These are phyloP conservation scores for Trichaptum fuscoviolaceum DNA, from an alignment of 768 basidiomycete species.

Conservation along the genomic window DNA sequence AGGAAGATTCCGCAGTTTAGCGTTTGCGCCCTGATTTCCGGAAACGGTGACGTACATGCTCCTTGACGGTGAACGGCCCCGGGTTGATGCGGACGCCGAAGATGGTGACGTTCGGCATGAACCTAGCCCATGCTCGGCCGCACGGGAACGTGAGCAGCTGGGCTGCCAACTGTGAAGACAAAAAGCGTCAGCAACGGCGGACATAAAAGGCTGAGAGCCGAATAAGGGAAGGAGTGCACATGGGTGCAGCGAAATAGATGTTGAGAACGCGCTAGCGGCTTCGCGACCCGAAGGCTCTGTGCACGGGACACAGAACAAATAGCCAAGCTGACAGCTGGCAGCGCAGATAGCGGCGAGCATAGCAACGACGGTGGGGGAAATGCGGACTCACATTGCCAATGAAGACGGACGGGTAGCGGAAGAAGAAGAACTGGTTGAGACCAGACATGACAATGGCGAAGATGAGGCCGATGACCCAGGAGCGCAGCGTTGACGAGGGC, in stretches of 20 bases:
- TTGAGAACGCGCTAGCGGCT: too few species aligned
- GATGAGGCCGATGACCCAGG: constrained; percentile 32
- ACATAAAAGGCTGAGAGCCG: too few species aligned
- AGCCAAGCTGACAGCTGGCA: background rate
- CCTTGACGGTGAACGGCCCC: constrained; percentile 72
- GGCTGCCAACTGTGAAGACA: constrained; percentile 47
- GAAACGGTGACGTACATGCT: constrained; percentile 47
- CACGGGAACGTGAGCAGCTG: constrained; percentile 69
- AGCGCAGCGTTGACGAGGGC: constrained; percentile 30
- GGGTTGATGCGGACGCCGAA: constrained; percentile 54
- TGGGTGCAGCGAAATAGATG: too few species aligned
- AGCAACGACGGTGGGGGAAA: background rate
- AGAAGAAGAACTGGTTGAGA: constrained; percentile 73
- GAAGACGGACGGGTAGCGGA: constrained; percentile 63
- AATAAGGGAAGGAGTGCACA: too few species aligned
- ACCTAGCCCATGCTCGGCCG: constrained; percentile 49
- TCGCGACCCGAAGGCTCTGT: background rate
- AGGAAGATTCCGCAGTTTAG: constrained; percentile 14
- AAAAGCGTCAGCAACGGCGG: constrained; percentile 5
- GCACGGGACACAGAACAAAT: background rate
- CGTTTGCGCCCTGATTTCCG: background rate
- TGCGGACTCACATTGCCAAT: constrained; percentile 38
- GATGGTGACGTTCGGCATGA: constrained; percentile 47
- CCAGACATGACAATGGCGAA: constrained; percentile 25
- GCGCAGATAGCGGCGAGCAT: too few species aligned